A percentile compares a stretch with the other conserved stretches of the same genome.
Evolutionary conservation across 139 green algal species (phyloP).

Genomic region (Coelastrella sp.): DNA sequence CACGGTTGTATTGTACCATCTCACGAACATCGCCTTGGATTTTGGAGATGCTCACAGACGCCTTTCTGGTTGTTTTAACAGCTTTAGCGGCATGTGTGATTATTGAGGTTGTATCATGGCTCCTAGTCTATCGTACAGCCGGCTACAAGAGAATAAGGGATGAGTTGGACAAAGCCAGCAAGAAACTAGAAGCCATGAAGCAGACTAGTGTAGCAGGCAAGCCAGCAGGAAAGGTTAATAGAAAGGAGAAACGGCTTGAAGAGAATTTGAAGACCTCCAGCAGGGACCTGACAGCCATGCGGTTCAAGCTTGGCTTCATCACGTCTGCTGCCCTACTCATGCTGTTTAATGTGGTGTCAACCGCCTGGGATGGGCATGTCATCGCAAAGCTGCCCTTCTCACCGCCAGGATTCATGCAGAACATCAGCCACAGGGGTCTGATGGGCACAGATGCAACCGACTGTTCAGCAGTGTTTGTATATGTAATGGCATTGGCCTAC

Average conservation of each 20-base stretch:
- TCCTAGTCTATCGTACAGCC: conserved; percentile 31
- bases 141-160: conserved; percentile 21
- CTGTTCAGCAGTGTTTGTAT: conserved; percentile 28
- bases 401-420: conserved; percentile 1
- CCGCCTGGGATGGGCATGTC: not conserved
- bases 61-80: not conserved
- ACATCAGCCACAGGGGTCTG: conserved; percentile 9
- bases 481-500: not conserved
- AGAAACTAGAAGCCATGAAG: conserved; percentile 35
- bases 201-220: not conserved
- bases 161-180: conserved; percentile 29
- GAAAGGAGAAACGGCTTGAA: conserved; percentile 41
- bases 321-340: not conserved
- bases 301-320: conserved; percentile 1
- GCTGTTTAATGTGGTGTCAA: not conserved
- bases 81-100: not conserved
- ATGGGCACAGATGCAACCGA: conserved; percentile 10
- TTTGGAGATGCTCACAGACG: not conserved
- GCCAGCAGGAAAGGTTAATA: not conserved
- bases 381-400: conserved; percentile 32
- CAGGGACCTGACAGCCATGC: conserved; percentile 8
- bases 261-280: conserved; percentile 29
- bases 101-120: conserved; percentile 10
- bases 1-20: not conserved
- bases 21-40: not conserved